Conservation (phyloP, 257 asterid species). For the Plectranthus barbatus region DNA sequence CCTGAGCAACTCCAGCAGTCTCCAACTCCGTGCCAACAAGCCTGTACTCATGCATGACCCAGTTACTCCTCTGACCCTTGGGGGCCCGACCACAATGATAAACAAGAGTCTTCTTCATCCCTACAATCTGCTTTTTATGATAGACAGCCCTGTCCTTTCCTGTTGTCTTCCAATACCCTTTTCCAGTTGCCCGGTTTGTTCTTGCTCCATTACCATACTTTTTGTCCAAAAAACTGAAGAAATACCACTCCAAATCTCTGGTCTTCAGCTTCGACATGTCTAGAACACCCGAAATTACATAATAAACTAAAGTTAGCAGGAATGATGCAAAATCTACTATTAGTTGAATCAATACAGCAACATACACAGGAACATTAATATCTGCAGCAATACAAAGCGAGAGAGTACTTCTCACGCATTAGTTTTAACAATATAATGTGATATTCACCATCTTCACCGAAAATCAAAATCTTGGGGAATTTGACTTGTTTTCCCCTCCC, state of each 20-base stretch:
- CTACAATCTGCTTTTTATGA: conserved; percentile 46
- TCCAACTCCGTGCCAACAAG: conserved; percentile 46
- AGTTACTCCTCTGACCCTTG: conserved; percentile 74
- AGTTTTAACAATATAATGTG: background rate
- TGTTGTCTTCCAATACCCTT: conserved; percentile 95
- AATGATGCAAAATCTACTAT: background rate
- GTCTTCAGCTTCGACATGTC: conserved; percentile 70
- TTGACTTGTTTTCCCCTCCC: background rate
- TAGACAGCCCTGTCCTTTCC: conserved; percentile 82
- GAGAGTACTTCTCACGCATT: background rate
- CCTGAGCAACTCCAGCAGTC: conserved; percentile 65
- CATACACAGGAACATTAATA: background rate
- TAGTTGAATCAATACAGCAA: background rate
- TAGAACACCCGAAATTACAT: conserved; percentile 14
- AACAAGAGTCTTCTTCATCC: conserved; percentile 94
- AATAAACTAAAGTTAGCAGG: background rate
- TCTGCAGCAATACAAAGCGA: background rate
- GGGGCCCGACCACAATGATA: conserved; percentile 96
- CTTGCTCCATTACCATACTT: conserved; percentile 83
- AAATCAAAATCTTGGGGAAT: background rate
- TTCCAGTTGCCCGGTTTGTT: conserved; percentile 83
- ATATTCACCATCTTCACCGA: background rate
- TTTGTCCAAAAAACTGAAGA: conserved; percentile 77
- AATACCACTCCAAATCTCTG: conserved; percentile 92
- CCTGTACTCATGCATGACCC: conserved; percentile 99